These are phyloP conservation scores for Schizosaccharomyces lindneri DNA, from an alignment of 805 yeast species.

Conservation along the genomic window DNA sequence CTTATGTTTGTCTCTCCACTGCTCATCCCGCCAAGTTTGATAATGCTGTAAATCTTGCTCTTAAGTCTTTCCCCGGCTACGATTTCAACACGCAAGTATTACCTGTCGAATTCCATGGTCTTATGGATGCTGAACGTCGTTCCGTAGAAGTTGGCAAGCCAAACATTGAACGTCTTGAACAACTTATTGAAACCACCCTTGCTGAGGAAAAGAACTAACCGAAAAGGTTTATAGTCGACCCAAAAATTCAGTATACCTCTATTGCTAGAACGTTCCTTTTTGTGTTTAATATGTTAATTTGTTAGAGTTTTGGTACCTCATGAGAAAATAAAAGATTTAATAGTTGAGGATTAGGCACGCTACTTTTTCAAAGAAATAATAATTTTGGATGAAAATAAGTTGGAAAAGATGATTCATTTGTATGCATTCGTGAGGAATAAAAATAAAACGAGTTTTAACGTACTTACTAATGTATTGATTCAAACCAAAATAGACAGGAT, in stretches of 20 bases:
- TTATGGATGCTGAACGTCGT: conserved; percentile 49
- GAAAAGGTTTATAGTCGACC: too few relatives aligned
- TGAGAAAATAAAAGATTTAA: neutral
- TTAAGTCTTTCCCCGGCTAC: conserved; percentile 40
- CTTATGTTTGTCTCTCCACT: conserved; percentile 58
- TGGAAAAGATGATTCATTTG: neutral
- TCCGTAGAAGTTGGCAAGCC: conserved; percentile 13
- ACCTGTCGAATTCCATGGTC: conserved; percentile 61
- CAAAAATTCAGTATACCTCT: neutral
- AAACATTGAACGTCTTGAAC: neutral
- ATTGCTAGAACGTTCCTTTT: neutral
- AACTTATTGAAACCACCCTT: neutral
- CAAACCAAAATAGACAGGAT: too few relatives aligned
- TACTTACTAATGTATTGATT: too few relatives aligned
- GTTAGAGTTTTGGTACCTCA: neutral
- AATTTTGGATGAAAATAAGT: neutral
- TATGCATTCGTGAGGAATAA: neutral
- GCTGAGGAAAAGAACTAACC: neutral
- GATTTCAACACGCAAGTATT: conserved; percentile 71
- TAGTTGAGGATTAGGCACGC: neutral
- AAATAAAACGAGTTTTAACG: too few relatives aligned
- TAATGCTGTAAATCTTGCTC: conserved; percentile 74
- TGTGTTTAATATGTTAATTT: neutral
- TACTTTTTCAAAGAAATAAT: neutral
- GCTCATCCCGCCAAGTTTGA: conserved; percentile 98